Evolutionary conservation across 2,329 filamentous ascomycete species (phyloP).

Genomic region (Coleophoma eucalyptorum): DNA sequence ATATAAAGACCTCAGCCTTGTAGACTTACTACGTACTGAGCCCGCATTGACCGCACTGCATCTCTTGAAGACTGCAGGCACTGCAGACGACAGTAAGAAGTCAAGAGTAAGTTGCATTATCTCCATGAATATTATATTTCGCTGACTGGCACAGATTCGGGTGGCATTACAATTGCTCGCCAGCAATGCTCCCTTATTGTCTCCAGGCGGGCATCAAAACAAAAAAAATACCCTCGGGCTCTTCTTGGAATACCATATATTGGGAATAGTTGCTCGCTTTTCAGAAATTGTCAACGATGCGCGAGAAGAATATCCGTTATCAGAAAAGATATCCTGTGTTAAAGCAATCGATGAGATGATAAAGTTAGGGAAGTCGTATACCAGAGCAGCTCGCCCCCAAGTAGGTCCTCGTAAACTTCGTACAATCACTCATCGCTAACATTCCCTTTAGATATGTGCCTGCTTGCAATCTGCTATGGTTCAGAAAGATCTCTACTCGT

Average conservation of each 20-base stretch:
- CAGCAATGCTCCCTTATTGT: constrained; percentile 15
- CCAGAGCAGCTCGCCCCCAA: constrained; percentile 80
- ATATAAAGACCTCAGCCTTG: constrained; percentile 63
- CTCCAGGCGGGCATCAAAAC: constrained; percentile 19
- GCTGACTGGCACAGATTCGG: constrained; percentile 18
- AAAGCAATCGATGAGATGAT: constrained; percentile 87
- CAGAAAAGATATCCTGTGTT: constrained; percentile 74
- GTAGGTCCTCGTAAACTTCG: constrained; percentile 52
- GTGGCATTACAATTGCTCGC: constrained; percentile 36
- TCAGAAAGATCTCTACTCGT: constrained; percentile 68
- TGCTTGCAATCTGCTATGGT: constrained; percentile 83
- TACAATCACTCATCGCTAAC: not conserved
- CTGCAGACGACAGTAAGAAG: constrained; percentile 55
- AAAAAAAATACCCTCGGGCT: constrained; percentile 60
- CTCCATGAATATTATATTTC: too few species aligned
- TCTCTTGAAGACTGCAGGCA: constrained; percentile 74
- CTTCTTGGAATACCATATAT: constrained; percentile 79
- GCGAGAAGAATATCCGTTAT: constrained; percentile 48
- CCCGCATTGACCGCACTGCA: constrained; percentile 75
- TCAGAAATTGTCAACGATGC: constrained; percentile 74
- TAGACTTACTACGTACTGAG: constrained; percentile 68
- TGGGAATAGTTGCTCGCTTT: constrained; percentile 82
- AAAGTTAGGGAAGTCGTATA: constrained; percentile 65
- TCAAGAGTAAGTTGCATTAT: constrained; percentile 44
- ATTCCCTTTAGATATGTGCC: constrained; percentile 68